Percentiles rank a stretch among this genome's conserved stretches.
Evolutionary conservation across 2,329 filamentous ascomycete species (phyloP).

Genomic region (Aspergillus sp.): DNA sequence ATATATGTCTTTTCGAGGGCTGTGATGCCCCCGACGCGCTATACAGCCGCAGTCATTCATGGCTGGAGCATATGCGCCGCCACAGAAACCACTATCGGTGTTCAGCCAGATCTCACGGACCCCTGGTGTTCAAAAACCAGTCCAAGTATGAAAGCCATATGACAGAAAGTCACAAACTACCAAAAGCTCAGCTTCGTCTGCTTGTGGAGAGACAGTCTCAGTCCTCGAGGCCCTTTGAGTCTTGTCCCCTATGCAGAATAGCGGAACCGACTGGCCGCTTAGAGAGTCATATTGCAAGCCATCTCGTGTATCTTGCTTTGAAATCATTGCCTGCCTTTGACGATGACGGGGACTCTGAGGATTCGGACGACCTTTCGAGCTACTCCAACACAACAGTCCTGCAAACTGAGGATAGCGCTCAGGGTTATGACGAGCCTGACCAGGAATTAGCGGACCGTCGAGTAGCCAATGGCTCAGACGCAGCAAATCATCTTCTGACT

Average conservation of each 20-base stretch:
- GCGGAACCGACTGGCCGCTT: background rate
- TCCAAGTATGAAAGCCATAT: slow-evolving; percentile 11
- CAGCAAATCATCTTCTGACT: background rate
- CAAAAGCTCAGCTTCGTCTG: background rate
- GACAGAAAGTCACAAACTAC: slow-evolving; percentile 5
- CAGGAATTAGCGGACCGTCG: background rate
- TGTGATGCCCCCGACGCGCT: slow-evolving; percentile 2
- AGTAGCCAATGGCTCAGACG: background rate
- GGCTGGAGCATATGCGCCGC: slow-evolving; percentile 10
- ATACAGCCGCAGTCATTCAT: slow-evolving; percentile 11
- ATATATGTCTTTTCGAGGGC: slow-evolving; percentile 9
- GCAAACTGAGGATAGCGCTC: background rate
- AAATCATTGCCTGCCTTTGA: slow-evolving; percentile 8
- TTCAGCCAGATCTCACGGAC: slow-evolving; percentile 5
- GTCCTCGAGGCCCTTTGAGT: slow-evolving; percentile 8
- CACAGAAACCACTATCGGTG: slow-evolving; percentile 9
- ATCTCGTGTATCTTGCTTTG: slow-evolving; percentile 10
- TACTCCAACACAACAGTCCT: background rate
- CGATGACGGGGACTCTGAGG: background rate
- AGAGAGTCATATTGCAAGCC: slow-evolving; percentile 8
- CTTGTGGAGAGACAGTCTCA: slow-evolving; percentile 2
- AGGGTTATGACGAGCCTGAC: background rate
- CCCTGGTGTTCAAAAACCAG: background rate
- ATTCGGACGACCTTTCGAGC: background rate
- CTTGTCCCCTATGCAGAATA: slow-evolving; percentile 8